Conservation (phyloP, 1,139 yeast species). For the Blastobotrys serpentis region DNA sequence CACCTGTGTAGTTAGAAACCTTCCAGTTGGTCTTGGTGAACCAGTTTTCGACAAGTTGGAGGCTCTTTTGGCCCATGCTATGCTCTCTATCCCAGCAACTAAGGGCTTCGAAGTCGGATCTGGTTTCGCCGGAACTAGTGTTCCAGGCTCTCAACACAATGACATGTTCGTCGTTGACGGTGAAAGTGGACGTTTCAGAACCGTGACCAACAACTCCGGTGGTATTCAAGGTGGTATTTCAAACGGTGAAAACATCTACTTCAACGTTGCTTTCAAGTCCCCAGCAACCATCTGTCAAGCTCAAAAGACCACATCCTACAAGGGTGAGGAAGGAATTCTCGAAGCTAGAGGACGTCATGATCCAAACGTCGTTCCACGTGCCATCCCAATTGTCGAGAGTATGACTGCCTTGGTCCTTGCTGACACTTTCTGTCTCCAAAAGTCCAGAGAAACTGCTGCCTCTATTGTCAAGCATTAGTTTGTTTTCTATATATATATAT, state of each 20-base stretch:
- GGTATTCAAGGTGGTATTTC: conserved; percentile 98
- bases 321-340: conserved; percentile 79
- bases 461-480: neutral
- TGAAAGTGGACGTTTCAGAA: conserved; percentile 57
- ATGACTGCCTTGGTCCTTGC: conserved; percentile 94
- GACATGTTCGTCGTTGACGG: conserved; percentile 56
- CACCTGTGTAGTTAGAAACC: conserved; percentile 92
- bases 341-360: conserved; percentile 98
- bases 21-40: conserved; percentile 94
- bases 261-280: conserved; percentile 94
- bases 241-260: conserved; percentile 92
- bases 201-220: conserved; percentile 89
- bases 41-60: conserved; percentile 96
- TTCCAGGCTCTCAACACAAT: conserved; percentile 93
- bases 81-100: conserved; percentile 96
- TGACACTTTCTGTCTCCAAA: conserved; percentile 81
- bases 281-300: conserved; percentile 97
- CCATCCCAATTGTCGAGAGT: conserved; percentile 96
- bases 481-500: neutral
- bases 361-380: conserved; percentile 97
- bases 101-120: conserved; percentile 98
- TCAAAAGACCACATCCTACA: conserved; percentile 83
- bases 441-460: conserved; percentile 61
- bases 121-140: conserved; percentile 84
- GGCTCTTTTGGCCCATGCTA: conserved; percentile 93